Evolutionary conservation across 2,329 filamentous ascomycete genomes (phyloP).

Genomic region (Trichophyton equinum): DNA sequence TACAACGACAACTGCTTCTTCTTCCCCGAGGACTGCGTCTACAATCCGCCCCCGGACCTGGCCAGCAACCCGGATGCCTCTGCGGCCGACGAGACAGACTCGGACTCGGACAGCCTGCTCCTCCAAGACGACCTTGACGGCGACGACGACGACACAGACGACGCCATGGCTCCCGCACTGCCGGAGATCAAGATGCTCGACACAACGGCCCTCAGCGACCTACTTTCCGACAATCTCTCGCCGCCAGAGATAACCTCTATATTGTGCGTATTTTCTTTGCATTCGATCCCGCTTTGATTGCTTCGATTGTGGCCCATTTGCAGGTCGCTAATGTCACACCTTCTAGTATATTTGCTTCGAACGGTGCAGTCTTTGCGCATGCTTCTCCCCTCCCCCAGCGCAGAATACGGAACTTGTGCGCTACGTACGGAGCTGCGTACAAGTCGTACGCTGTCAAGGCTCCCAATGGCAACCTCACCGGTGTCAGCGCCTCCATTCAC

Average conservation of each 20-base stretch:
- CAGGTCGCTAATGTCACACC: neutral
- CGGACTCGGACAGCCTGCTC: slow-evolving; percentile 18
- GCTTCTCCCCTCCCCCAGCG: slow-evolving; percentile 29
- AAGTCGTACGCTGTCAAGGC: slow-evolving; percentile 31
- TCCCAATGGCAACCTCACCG: slow-evolving; percentile 31
- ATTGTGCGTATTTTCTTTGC: slow-evolving; percentile 19
- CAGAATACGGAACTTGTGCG: slow-evolving; percentile 31
- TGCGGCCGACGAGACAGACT: slow-evolving; percentile 17
- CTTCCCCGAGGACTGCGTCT: slow-evolving; percentile 33
- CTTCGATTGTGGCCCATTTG: neutral
- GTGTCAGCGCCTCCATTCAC: slow-evolving; percentile 31
- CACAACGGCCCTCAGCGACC: slow-evolving; percentile 29
- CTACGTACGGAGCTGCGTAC: slow-evolving; percentile 34
- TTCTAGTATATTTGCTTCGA: slow-evolving; percentile 31
- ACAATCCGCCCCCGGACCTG: slow-evolving; percentile 21
- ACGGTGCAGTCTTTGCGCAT: slow-evolving; percentile 34
- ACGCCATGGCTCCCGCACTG: slow-evolving; percentile 30
- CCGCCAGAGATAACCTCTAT: slow-evolving; percentile 35
- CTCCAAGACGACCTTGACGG: slow-evolving; percentile 9
- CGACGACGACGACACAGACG: slow-evolving; percentile 1
- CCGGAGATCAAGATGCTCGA: slow-evolving; percentile 35
- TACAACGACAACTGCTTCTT: slow-evolving; percentile 34
- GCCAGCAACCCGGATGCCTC: slow-evolving; percentile 3
- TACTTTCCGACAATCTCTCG: slow-evolving; percentile 32
- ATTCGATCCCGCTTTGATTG: neutral